Conservation (phyloP, 2,329 filamentous ascomycete genomes). For the Cladosporium sp. region DNA sequence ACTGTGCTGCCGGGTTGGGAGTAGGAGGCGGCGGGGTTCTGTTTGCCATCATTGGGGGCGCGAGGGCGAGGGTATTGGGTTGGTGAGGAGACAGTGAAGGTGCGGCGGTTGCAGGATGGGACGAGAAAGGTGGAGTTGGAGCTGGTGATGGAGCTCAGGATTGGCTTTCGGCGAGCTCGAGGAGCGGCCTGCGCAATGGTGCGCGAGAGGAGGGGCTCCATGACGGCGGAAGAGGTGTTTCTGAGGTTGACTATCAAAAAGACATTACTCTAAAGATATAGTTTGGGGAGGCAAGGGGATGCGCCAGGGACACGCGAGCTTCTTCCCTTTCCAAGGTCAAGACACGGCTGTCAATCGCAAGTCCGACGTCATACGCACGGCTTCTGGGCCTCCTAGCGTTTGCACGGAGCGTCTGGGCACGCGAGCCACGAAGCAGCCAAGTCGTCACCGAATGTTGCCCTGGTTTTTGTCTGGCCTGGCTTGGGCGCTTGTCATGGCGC, state of each 20-base stretch:
- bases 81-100: not conserved
- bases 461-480: no score
- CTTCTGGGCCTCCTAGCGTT: no score
- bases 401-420: no score
- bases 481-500: no score
- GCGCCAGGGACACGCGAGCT: no score
- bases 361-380: no score
- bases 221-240: conserved; percentile 4
- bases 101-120: not conserved
- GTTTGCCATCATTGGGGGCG: conserved; percentile 7
- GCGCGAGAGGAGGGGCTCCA: conserved; percentile 26
- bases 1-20: conserved; percentile 32
- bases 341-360: no score
- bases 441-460: no score
- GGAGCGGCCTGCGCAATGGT: conserved; percentile 22
- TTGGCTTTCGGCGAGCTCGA: conserved; percentile 8
- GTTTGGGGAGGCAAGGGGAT: no score
- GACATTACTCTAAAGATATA: not conserved
- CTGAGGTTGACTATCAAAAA: not conserved
- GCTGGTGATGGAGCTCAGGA: conserved; percentile 3
- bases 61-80: conserved; percentile 2
- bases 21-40: conserved; percentile 24
- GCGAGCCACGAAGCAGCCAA: no score
- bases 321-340: no score
- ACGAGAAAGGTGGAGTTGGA: not conserved